Conservation (phyloP, 441 rosid genomes). For the Pelargonium australe region DNA sequence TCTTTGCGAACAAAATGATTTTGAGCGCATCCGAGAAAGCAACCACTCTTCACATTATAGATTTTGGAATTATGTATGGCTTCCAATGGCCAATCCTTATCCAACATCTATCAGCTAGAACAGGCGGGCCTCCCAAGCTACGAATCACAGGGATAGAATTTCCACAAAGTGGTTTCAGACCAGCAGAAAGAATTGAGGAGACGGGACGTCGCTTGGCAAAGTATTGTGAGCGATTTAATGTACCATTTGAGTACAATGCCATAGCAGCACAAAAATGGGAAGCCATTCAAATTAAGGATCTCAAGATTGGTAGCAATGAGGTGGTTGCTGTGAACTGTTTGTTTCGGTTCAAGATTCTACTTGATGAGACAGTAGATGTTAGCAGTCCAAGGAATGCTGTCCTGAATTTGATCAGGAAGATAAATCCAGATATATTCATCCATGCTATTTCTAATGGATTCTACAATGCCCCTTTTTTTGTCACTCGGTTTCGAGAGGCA, state of each 20-base stretch:
- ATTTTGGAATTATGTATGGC: conserved; percentile 22
- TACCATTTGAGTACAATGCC: conserved; percentile 41
- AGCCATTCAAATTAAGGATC: no score
- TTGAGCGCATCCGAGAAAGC: conserved; percentile 32
- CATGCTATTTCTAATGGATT: conserved; percentile 10
- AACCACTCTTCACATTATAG: conserved; percentile 28
- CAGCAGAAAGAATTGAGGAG: conserved; percentile 50
- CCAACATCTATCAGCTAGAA: conserved; percentile 18
- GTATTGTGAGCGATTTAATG: conserved; percentile 56
- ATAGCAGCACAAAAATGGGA: conserved; percentile 30
- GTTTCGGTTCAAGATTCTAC: no score
- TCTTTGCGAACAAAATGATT: conserved; percentile 37
- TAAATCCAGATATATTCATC: conserved; percentile 16
- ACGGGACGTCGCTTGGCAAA: conserved; percentile 61
- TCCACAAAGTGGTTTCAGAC: conserved; percentile 61
- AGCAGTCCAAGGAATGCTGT: conserved; percentile 17
- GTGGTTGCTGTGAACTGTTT: no score
- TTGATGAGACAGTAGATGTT: no score
- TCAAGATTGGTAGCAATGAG: no score
- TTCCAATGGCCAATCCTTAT: conserved; percentile 28
- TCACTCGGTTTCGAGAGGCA: conserved; percentile 20
- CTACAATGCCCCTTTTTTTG: conserved; percentile 18
- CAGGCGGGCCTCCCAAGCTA: conserved; percentile 40
- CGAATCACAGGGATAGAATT: conserved; percentile 78
- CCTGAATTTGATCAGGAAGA: conserved; percentile 18